phyloP scores from a whole-genome alignment of 2,329 filamentous ascomycete genomes.

The Fusarium keratoplasticum region DNA sequence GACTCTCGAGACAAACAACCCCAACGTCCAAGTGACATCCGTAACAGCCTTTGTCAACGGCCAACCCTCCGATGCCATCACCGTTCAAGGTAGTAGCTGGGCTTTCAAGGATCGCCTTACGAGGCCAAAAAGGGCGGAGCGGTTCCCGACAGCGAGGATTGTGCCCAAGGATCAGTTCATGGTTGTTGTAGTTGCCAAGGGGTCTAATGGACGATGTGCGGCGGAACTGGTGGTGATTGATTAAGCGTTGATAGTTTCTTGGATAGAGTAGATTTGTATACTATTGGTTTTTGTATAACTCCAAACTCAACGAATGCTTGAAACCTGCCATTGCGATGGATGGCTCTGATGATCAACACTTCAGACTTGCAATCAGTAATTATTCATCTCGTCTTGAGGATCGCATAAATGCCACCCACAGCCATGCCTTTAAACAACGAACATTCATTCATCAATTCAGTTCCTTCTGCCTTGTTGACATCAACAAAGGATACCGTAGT shows the following conservation, averaged over 20 bases:
- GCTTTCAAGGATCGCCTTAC: not conserved
- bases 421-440: too few species aligned
- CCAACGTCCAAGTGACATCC: not conserved
- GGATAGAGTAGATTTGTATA: too few species aligned
- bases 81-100: not conserved
- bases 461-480: too few species aligned
- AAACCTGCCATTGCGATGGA: too few species aligned
- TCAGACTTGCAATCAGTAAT: too few species aligned
- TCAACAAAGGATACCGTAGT: too few species aligned
- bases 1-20: not conserved
- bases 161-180: not conserved
- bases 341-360: too few species aligned
- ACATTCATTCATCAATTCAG: too few species aligned
- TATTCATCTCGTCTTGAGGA: too few species aligned
- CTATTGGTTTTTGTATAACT: too few species aligned
- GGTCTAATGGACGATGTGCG: not conserved
- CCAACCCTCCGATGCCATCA: not conserved
- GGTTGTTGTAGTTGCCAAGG: not conserved
- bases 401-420: too few species aligned
- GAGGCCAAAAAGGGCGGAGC: not conserved
- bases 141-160: not conserved
- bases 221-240: not conserved
- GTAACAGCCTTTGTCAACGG: not conserved
- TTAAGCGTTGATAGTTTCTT: not conserved
- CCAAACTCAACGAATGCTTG: too few species aligned